Conservation (phyloP, 225 moss, liverwort and hornwort genomes). For the Physcomitrium patens region DNA sequence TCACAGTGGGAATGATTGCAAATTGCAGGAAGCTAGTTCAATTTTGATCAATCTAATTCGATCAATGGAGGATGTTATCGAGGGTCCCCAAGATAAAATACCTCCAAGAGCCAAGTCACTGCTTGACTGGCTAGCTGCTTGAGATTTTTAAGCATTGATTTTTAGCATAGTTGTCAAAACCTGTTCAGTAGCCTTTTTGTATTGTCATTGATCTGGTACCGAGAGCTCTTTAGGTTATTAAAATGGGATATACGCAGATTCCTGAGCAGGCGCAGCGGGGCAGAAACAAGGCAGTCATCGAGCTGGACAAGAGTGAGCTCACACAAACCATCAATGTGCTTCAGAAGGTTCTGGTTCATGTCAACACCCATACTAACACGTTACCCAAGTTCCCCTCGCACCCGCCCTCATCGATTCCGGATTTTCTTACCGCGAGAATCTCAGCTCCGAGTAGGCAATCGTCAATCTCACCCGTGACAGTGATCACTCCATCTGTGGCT, state of each 20-base stretch:
- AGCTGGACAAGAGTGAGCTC: constrained; percentile 57
- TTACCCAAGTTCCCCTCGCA: constrained; percentile 47
- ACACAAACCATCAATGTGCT: constrained; percentile 50
- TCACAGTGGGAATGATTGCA: constrained; percentile 10
- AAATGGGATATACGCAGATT: constrained; percentile 61
- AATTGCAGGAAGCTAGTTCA: constrained; percentile 28
- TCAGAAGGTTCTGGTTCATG: constrained; percentile 46
- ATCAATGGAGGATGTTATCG: constrained; percentile 42
- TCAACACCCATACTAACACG: constrained; percentile 40
- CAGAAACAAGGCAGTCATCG: constrained; percentile 44
- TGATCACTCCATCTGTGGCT: constrained; percentile 71
- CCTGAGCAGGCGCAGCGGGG: constrained; percentile 65
- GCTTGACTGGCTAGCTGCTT: constrained; percentile 12
- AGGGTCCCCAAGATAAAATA: constrained; percentile 26
- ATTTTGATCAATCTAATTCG: constrained; percentile 11
- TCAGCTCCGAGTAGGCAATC: constrained; percentile 44
- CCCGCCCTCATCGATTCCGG: constrained; percentile 32
- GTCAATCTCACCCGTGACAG: constrained; percentile 55
- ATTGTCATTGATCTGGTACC: constrained; percentile 1
- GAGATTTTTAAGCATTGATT: constrained; percentile 18
- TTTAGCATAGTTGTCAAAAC: not conserved
- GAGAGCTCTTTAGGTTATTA: constrained; percentile 9
- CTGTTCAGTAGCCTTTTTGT: not conserved
- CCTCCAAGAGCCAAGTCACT: constrained; percentile 19
- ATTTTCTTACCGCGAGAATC: constrained; percentile 43